Base-by-base conservation (phyloP, 148 eudicot genomes). In the Fagopyrum homotropicum region DNA sequence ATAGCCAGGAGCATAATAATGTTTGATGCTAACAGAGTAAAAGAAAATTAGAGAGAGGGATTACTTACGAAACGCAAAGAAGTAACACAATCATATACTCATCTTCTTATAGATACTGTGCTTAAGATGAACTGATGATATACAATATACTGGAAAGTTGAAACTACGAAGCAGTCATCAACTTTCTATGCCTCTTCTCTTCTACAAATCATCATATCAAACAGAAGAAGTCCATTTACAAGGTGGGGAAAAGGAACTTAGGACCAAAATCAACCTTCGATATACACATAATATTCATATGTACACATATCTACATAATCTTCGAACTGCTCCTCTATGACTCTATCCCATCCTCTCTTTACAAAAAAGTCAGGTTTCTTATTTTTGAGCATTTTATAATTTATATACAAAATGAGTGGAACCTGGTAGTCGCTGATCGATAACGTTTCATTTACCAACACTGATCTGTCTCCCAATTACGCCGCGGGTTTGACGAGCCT, bases 391-490 rank as follows among this genome's bases (percentile, higher is more conserved):
- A 0, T 16, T 55, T 4, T 4, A 12, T 54, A 52, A 52, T 54
- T 54, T 22, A 1, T 35, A 35, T 50, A 50, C 54, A 50, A 14
- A 50, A 50, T 9, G 0, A 4, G 45, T 5, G 12, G 11, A 63
- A 30, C 44, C 69, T 30, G 45, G 5, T 22, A 8, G 9, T 22
- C 22, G 9, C 63, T 57, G 63, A 57, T 35, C 40, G 40, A 57
- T 19, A 57, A 57, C 29, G 29, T 10, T 29, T 30, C 40, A 1
- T 52, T 86, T 88, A 90, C 94, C 94, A 90, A 77, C 94, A 90
- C 78, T 90, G 94, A 47, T 90, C 94, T 16, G 91, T 90, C 78
- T 90, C 91, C 94, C 94, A 90, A 9, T 54, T 81, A 51, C 90
- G 81, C 43, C 85, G 66, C 4, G 76, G 49, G 44, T 75, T 77